Conservation (phyloP, 2,329 filamentous ascomycete species). For the Cytospora chrysosperma region DNA sequence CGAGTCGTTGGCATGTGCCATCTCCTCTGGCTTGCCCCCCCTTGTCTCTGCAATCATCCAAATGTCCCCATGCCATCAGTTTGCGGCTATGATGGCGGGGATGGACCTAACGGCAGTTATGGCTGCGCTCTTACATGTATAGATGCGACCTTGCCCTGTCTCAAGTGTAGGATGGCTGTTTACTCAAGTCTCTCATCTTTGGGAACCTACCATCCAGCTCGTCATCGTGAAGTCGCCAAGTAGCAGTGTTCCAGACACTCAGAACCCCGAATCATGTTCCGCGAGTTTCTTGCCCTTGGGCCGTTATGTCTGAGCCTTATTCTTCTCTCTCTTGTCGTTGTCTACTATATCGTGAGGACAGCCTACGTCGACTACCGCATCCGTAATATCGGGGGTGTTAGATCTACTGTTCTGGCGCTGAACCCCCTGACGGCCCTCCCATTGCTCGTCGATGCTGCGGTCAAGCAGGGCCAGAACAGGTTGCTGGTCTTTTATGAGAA, state of each 20-base stretch:
- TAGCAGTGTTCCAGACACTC: background rate
- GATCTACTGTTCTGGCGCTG: conserved; percentile 34
- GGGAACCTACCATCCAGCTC: too few relatives aligned
- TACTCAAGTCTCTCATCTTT: too few relatives aligned
- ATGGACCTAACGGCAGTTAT: background rate
- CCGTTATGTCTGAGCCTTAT: conserved; percentile 11
- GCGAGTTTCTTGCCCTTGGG: conserved; percentile 18
- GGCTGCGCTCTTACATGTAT: background rate
- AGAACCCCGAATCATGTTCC: conserved; percentile 11
- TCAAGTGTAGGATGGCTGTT: background rate
- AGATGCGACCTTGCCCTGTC: background rate
- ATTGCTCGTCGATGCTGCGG: conserved; percentile 32
- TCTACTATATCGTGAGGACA: conserved; percentile 28
- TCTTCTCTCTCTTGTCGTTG: conserved; percentile 18
- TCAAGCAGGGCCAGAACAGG: conserved; percentile 33
- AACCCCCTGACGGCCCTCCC: conserved; percentile 36
- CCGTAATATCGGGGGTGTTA: conserved; percentile 34
- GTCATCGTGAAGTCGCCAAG: too few relatives aligned
- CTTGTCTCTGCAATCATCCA: background rate
- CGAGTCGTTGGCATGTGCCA: background rate
- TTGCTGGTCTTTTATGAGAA: conserved; percentile 35
- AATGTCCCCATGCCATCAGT: background rate
- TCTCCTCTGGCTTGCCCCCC: background rate
- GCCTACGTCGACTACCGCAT: conserved; percentile 32
- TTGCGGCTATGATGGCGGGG: background rate